A percentile compares a stretch with the other conserved stretches of the same genome.
phyloP scores from a whole-genome alignment of 2,329 filamentous ascomycete species.

The Curvularia sp. region DNA sequence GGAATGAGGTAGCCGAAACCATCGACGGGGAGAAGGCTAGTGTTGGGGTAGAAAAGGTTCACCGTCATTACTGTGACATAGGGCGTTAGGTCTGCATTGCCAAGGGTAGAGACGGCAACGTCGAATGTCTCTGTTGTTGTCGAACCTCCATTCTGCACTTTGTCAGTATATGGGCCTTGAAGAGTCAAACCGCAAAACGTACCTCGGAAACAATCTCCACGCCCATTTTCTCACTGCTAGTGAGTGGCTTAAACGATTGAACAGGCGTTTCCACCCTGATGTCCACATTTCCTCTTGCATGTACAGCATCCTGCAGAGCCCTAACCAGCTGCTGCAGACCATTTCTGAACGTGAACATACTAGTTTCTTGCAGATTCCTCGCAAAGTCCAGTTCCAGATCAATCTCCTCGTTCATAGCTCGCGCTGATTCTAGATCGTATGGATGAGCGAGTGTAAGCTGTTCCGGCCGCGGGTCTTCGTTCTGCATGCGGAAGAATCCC shows the following conservation, averaged over 20 bases:
- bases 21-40: conserved; percentile 67
- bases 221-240: conserved; percentile 17
- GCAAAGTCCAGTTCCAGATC: conserved; percentile 45
- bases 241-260: conserved; percentile 24
- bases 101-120: conserved; percentile 43
- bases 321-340: conserved; percentile 53
- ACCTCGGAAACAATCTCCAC: conserved; percentile 39
- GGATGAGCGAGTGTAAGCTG: conserved; percentile 28
- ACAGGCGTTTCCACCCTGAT: conserved; percentile 49
- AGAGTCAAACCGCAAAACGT: conserved; percentile 10
- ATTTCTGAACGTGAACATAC: conserved; percentile 56
- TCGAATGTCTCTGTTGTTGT: conserved; percentile 35
- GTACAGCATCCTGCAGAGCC: conserved; percentile 47
- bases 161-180: conserved; percentile 17
- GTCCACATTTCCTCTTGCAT: conserved; percentile 50
- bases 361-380: conserved; percentile 42
- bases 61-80: conserved; percentile 89
- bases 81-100: conserved; percentile 60
- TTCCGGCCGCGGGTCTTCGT: conserved; percentile 13
- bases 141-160: conserved; percentile 20
- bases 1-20: conserved; percentile 96
- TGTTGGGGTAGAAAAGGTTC: conserved; percentile 80
- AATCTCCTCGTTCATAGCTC: conserved; percentile 47
- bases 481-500: conserved; percentile 32
- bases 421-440: conserved; percentile 27